Evolutionary conservation across 75 land plant species (phyloP), one percentile per base, ranked within the genome.

Genomic region (Pinus albicaulis): DNA sequence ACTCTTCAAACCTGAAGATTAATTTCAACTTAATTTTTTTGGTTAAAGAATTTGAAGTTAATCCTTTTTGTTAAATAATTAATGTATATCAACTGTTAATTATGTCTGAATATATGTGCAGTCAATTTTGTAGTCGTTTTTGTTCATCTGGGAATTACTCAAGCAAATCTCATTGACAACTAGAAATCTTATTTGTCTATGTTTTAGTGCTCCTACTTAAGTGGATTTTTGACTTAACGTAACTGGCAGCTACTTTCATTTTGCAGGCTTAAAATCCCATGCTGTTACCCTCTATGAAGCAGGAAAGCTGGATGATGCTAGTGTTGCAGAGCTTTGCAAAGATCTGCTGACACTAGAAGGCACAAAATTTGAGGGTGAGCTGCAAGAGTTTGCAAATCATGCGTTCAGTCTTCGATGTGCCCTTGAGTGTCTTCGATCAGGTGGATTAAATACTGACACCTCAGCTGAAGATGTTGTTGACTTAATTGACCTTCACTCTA

Each of bases 231-330:
- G 19, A 59, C 20, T 10, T 28, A 72, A 72, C 34, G 24, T 78
- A 55, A 36, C n/a, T 77, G 22, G 36, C 17, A 34, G 38, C 4
- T 36, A 53, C 52, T 65, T 48, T 57, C 78, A 3, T 74, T 44
- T 77, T 83, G 55, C 88, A 98, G 99, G 99, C 34, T 81, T 98
- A 79, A 98, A 98, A 77, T 88, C 92, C 16, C 99, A 98, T 95
- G 99, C 99, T 72, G 99, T 98, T 17, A 98, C 98, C 59, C 81
- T 98, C 15, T 98, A 95, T 81, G 99, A 98, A 84, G 99, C 98
- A 3, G 99, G 99, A 62, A 98, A 98, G 82, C 80, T 98, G n/a
- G 98, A 92, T 71, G 92, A 98, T 84, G 85, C 89, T 56, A 89
- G 90, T 79, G 88, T 98, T 77, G 83, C 90, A 41, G 98, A 94